These are phyloP conservation scores for Trichoderma sp. DNA, from an alignment of 2,329 filamentous ascomycete species.

Conservation along the genomic window DNA sequence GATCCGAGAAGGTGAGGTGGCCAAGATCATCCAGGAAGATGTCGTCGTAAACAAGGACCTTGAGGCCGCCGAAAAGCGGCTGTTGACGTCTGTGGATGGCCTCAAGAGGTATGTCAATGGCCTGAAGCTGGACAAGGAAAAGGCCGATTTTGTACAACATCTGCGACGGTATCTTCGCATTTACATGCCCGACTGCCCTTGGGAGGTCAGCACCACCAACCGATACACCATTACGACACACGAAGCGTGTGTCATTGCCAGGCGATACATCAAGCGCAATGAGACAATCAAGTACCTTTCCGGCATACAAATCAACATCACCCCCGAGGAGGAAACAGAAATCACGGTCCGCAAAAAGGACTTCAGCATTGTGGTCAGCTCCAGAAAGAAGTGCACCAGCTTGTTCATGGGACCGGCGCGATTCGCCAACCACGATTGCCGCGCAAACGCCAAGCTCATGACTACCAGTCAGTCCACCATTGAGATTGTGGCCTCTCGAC, in stretches of 20 bases:
- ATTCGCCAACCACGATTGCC: conserved; percentile 97
- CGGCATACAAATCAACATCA: conserved; percentile 90
- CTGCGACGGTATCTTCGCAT: conserved; percentile 89
- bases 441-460: conserved; percentile 84
- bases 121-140: conserved; percentile 75
- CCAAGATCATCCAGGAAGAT: conserved; percentile 61
- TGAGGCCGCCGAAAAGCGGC: conserved; percentile 66
- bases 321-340: conserved; percentile 83
- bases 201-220: conserved; percentile 89
- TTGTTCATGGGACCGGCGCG: conserved; percentile 93
- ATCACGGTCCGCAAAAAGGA: conserved; percentile 83
- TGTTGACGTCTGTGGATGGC: conserved; percentile 70
- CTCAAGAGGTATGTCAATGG: conserved; percentile 68
- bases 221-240: conserved; percentile 90
- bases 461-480: conserved; percentile 85
- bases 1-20: conserved; percentile 65
- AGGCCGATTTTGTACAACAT: conserved; percentile 82
- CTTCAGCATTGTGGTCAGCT: conserved; percentile 95
- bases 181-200: conserved; percentile 90
- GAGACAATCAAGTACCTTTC: conserved; percentile 88
- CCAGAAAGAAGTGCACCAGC: conserved; percentile 84
- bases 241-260: conserved; percentile 84
- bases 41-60: conserved; percentile 76
- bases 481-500: conserved; percentile 79
- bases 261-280: conserved; percentile 75